Base-by-base conservation (phyloP, 139 green algal genomes). In the Auxenochlorella protothecoides region DNA sequence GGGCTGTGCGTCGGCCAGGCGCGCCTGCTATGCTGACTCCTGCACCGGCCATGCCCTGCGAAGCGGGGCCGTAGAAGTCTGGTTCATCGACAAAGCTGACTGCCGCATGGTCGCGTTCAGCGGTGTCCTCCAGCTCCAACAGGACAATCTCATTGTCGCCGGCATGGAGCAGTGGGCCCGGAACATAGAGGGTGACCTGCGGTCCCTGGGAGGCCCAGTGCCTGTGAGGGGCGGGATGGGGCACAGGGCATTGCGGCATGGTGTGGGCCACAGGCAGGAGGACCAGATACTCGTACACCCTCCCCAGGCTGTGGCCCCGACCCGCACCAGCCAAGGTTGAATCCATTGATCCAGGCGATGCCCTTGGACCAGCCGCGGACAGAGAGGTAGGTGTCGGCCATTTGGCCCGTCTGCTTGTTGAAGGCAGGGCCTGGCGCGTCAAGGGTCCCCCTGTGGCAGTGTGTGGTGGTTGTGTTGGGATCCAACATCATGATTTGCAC, bases 251-350 rank as follows among this genome's bases (percentile, higher is more conserved):
- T 44, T 44, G 27, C 27, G 27, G 27, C 27, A 44, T 44, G 27
- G 27, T 44, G 27, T 44, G 27, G 27, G 27, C 27, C 27, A 44
- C 27, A 44, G 27, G 27, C 27, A 44, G 27, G 27, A 44, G 27
- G 27, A 44, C 27, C 27, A 44, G 27, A 44, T 44, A 44, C 1
- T 44, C 27, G 27, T 44, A 44, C 27, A 44, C 27, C 27, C 57
- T 62, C 9, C 57, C 57, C 57, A 62, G 57, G 57, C 57, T 11
- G 2, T 62, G 57, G 10, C 57, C 57, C 61, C 13, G 76, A 54
- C 77, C 71, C 80, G 61, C 80, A 87, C 74, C 81, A 81, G n/a
- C 85, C 85, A 59, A 90, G 67, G 61, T 84, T 83, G 74, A 83
- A 77, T 9, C 80, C 84, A 64, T 89, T 89, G 9, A 89, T 65